Evolutionary conservation across 169 alveolate species (phyloP).

Genomic region (Babesia bigemina): DNA sequence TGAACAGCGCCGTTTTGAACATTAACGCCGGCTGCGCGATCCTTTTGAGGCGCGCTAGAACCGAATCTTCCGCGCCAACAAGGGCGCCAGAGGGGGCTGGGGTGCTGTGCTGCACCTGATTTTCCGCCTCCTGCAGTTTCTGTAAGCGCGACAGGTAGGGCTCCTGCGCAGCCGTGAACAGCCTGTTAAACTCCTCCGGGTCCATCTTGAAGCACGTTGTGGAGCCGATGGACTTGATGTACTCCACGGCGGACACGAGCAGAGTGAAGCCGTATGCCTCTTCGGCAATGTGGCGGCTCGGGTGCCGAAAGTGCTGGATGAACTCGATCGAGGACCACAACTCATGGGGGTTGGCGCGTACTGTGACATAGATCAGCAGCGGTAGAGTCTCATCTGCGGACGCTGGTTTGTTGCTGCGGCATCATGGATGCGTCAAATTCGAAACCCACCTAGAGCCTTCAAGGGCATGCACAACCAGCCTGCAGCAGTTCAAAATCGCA

Average conservation of each 20-base stretch:
- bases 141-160: constrained; percentile 40
- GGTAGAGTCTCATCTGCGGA: constrained; percentile 87
- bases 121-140: constrained; percentile 22
- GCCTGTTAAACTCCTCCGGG: constrained; percentile 42
- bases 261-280: constrained; percentile 86
- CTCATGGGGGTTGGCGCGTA: constrained; percentile 82
- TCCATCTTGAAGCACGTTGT: constrained; percentile 49
- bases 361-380: constrained; percentile 75
- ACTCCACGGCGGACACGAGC: constrained; percentile 82
- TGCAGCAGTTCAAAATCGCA: constrained; percentile 73
- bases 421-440: not conserved
- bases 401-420: constrained; percentile 59
- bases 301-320: constrained; percentile 81
- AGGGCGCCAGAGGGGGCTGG: not conserved
- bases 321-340: constrained; percentile 79
- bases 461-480: constrained; percentile 69
- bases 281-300: constrained; percentile 78
- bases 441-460: constrained; percentile 53
- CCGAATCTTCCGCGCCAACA: constrained; percentile 4
- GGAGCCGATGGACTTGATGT: constrained; percentile 55
- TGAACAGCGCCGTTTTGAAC: constrained; percentile 35
- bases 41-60: constrained; percentile 38
- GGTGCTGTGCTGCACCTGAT: not conserved
- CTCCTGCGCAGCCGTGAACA: constrained; percentile 27
- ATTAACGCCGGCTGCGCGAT: constrained; percentile 49